Evolutionary conservation across 2,329 filamentous ascomycete species (phyloP).

Genomic region (Bipolaris bicolor): DNA sequence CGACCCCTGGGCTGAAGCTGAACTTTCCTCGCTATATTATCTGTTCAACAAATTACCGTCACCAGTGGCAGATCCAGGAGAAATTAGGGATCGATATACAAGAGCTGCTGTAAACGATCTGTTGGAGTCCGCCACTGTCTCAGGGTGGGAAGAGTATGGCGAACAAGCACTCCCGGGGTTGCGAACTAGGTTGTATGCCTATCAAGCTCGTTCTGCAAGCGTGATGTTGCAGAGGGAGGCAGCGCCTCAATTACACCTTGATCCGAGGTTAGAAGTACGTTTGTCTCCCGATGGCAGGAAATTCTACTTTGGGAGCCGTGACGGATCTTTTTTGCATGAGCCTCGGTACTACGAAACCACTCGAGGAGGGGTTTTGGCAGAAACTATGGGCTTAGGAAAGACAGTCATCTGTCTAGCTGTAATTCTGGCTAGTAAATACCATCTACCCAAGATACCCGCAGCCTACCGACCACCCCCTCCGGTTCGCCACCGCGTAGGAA

Average conservation of each 20-base stretch:
- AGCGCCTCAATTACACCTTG: slow-evolving; percentile 67
- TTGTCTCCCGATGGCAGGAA: slow-evolving; percentile 64
- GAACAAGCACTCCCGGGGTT: slow-evolving; percentile 59
- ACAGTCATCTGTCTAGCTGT: slow-evolving; percentile 79
- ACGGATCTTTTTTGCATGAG: slow-evolving; percentile 66
- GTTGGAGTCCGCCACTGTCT: slow-evolving; percentile 48
- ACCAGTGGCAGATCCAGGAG: slow-evolving; percentile 62
- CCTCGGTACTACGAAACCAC: slow-evolving; percentile 75
- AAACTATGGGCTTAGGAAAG: slow-evolving; percentile 82
- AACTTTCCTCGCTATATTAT: slow-evolving; percentile 65
- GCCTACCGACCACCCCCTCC: slow-evolving; percentile 58
- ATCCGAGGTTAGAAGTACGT: slow-evolving; percentile 72
- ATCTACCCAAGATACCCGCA: slow-evolving; percentile 70
- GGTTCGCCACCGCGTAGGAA: slow-evolving; percentile 60
- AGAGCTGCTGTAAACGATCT: slow-evolving; percentile 63
- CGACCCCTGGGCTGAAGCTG: slow-evolving; percentile 50
- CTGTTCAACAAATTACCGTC: slow-evolving; percentile 77
- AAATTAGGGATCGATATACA: slow-evolving; percentile 58
- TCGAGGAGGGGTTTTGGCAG: slow-evolving; percentile 77
- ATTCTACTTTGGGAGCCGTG: slow-evolving; percentile 75
- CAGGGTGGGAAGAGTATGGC: slow-evolving; percentile 41
- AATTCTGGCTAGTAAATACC: slow-evolving; percentile 75
- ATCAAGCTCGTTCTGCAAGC: slow-evolving; percentile 80
- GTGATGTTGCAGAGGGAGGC: slow-evolving; percentile 84
- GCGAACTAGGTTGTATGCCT: slow-evolving; percentile 71